phyloP scores from a whole-genome alignment of 805 yeast genomes.

The Blastobotrys muscicola region DNA sequence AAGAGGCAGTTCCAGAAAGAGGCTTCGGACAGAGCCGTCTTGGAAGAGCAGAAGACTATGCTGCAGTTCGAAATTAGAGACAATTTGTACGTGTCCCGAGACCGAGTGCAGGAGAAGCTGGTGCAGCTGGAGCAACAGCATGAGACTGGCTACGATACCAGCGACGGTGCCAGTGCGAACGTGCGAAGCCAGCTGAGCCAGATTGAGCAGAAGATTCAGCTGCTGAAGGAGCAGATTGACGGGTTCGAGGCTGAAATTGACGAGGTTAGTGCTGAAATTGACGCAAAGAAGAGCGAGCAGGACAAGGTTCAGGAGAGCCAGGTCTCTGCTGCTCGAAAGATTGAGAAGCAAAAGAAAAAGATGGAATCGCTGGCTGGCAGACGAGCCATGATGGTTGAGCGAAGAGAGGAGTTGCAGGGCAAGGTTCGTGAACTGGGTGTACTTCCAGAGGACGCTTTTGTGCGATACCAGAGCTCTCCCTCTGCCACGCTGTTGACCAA shows the following conservation, averaged over 20 bases:
- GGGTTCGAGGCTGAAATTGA: constrained; percentile 7
- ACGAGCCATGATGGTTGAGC: constrained; percentile 45
- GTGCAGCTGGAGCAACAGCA: not conserved
- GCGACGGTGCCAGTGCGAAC: not conserved
- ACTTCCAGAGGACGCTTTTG: constrained; percentile 76
- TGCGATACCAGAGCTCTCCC: constrained; percentile 33
- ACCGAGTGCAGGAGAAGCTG: not conserved
- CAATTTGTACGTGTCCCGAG: constrained; percentile 43
- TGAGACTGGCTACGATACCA: not conserved
- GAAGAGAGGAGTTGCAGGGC: constrained; percentile 63
- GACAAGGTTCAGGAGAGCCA: constrained; percentile 51
- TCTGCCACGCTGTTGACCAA: constrained; percentile 46
- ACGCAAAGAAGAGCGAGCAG: constrained; percentile 32
- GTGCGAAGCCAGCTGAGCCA: constrained; percentile 2
- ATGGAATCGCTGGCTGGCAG: constrained; percentile 57
- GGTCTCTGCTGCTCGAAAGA: constrained; percentile 38
- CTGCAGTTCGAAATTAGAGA: constrained; percentile 50
- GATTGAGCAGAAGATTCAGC: constrained; percentile 22
- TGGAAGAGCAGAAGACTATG: constrained; percentile 40
- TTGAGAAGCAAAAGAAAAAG: constrained; percentile 53
- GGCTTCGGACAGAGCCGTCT: constrained; percentile 32
- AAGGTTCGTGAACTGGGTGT: constrained; percentile 81
- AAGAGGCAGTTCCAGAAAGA: constrained; percentile 36
- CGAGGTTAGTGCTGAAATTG: constrained; percentile 10
- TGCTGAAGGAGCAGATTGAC: constrained; percentile 18